Percentiles rank a stretch among this genome's conserved stretches.
phyloP scores from a whole-genome alignment of 2,329 filamentous ascomycete species.

The Exserohilum turcica region DNA sequence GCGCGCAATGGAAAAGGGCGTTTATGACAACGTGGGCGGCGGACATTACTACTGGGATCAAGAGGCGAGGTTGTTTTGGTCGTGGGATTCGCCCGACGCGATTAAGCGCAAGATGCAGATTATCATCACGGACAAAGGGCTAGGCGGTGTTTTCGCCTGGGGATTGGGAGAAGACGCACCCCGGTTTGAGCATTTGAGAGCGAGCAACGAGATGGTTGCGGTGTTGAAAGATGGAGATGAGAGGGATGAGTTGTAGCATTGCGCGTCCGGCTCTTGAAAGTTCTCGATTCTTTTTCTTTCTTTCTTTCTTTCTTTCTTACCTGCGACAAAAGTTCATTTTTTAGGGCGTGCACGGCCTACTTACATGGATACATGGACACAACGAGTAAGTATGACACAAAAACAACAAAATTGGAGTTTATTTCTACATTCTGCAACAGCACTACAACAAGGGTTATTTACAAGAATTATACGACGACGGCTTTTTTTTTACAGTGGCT shows the following conservation, averaged over 20 bases:
- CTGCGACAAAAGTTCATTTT: too few species aligned
- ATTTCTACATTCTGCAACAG: not conserved
- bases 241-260: conserved; percentile 15
- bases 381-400: too few species aligned
- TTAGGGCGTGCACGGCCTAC: too few species aligned
- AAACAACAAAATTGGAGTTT: not conserved
- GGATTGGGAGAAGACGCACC: conserved; percentile 68
- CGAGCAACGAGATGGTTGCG: conserved; percentile 24
- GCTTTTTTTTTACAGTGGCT: too few species aligned
- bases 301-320: too few species aligned
- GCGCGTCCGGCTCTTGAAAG: not conserved
- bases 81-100: conserved; percentile 68
- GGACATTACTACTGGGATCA: conserved; percentile 73
- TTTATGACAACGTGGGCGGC: conserved; percentile 62
- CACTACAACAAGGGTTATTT: conserved; percentile 3
- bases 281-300: too few species aligned
- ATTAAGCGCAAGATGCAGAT: conserved; percentile 65
- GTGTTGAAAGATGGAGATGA: not conserved
- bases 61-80: conserved; percentile 68
- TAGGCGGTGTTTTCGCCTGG: conserved; percentile 78
- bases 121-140: conserved; percentile 59
- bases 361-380: too few species aligned
- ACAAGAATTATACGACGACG: not conserved
- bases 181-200: conserved; percentile 48
- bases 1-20: conserved; percentile 58